A percentile compares a stretch with the other conserved stretches of the same genome.
Conservation (phyloP, 208 protist species). For the Trypanosoma theileri region DNA sequence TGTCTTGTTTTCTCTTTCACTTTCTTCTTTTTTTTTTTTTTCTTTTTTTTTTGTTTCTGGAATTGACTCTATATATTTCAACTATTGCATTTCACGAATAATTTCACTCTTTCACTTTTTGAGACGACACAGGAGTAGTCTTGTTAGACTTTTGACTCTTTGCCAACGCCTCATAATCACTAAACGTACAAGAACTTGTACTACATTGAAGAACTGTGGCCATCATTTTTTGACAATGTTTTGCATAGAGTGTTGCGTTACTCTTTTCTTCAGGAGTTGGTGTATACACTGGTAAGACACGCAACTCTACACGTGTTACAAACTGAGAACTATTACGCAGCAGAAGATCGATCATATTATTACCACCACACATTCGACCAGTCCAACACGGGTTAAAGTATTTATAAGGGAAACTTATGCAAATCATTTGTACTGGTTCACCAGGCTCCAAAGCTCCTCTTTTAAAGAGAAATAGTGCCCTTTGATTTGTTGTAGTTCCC, state of each 20-base stretch:
- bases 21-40: too few relatives aligned
- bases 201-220: slow-evolving; percentile 56
- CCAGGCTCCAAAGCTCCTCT: slow-evolving; percentile 86
- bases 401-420: slow-evolving; percentile 77
- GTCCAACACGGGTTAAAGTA: slow-evolving; percentile 91
- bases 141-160: not conserved
- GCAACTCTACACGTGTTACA: slow-evolving; percentile 77
- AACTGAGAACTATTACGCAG: slow-evolving; percentile 82
- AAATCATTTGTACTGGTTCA: slow-evolving; percentile 87
- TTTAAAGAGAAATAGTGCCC: slow-evolving; percentile 78
- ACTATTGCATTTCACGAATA: too few relatives aligned
- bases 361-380: slow-evolving; percentile 66
- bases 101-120: not conserved
- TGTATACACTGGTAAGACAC: slow-evolving; percentile 81
- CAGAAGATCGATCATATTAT: slow-evolving; percentile 60
- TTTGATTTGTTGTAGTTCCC: slow-evolving; percentile 80
- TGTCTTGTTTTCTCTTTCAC: too few relatives aligned
- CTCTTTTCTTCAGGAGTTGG: slow-evolving; percentile 81
- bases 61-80: too few relatives aligned
- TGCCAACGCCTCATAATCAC: slow-evolving; percentile 42
- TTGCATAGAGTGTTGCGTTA: slow-evolving; percentile 71
- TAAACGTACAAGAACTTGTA: slow-evolving; percentile 64
- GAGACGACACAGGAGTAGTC: not conserved
- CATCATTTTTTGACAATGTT: slow-evolving; percentile 87
- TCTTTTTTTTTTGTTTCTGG: too few relatives aligned